Evolutionary conservation across 176 grass and related monocot species (phyloP).

Genomic region (Oryza meridionalis): DNA sequence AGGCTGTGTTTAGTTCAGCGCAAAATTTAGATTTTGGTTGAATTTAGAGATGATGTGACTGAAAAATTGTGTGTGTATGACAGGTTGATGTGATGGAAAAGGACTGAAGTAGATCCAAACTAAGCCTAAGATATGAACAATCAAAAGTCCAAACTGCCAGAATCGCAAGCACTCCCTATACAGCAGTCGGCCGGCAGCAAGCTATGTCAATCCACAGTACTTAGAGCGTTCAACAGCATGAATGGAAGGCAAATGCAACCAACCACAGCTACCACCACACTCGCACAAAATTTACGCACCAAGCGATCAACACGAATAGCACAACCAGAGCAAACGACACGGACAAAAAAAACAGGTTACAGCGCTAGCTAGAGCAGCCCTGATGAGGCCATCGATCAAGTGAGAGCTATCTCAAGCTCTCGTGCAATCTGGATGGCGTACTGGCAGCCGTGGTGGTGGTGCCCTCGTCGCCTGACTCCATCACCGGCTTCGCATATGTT

Average conservation of each 20-base stretch:
- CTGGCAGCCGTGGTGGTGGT: conserved; percentile 48
- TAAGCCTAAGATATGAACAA: background rate
- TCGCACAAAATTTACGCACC: conserved; percentile 4
- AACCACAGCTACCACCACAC: background rate
- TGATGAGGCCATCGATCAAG: background rate
- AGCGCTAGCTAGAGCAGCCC: background rate
- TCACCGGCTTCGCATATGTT: conserved; percentile 37
- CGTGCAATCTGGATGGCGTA: conserved; percentile 49
- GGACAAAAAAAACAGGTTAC: background rate
- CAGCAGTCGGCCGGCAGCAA: background rate
- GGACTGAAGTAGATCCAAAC: too few relatives aligned
- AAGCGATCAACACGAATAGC: background rate
- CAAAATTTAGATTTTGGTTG: too few relatives aligned
- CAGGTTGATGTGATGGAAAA: too few relatives aligned
- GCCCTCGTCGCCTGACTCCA: conserved; percentile 56
- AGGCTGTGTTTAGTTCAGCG: too few relatives aligned
- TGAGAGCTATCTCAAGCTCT: conserved; percentile 24
- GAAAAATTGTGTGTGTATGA: too few relatives aligned
- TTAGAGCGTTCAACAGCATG: background rate
- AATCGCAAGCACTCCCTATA: conserved; percentile 27
- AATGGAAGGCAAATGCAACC: conserved; percentile 4
- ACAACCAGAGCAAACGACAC: conserved; percentile 26
- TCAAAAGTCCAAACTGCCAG: background rate
- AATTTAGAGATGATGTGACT: too few relatives aligned
- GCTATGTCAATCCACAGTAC: conserved; percentile 31